Base-by-base conservation (phyloP, 148 eudicot species). In the Rhododendron kiyosumense region DNA sequence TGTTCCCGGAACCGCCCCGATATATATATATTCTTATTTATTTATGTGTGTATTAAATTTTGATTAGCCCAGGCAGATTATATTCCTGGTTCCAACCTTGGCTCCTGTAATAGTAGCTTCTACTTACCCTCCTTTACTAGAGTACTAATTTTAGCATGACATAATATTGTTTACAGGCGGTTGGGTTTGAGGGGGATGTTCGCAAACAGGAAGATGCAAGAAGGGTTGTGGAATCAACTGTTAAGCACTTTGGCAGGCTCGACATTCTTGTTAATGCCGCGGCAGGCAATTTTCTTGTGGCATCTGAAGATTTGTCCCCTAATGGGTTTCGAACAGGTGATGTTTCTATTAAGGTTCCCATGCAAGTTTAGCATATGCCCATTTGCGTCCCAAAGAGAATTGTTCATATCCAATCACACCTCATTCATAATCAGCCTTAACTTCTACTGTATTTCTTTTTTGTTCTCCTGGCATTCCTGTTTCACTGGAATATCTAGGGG, bases 211-310 rank as follows among this genome's bases (percentile, higher is more conserved):
- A 92, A 59, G 98, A 97, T 89, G 97, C 96, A 57, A 92, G 85
- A 86, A 94, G 94, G 86, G 96, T 95, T 57, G 93, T 97, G 78
- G 99, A 97, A 84, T 91, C 92, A 67, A 95, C 99, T 81, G 88
- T 91, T 82, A 92, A 88, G 78, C 95, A 92, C 52, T 97, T 89
- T 90, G 99, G 99, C 73, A 89, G 89, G 87, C 92, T 97, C 45
- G 98, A 97, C 86, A 97, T 97, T 90, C 98, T 97, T 90, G 98
- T 97, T 20, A 97, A 97, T 94, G 99, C 96, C 82, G 99, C 99
- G 67, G 99, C 98, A 84, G 99, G 99, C 82, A 97, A 97, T 90
- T 97, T 97, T 88, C 98, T 95, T 54, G 99, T 86, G 4, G 85
- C 94, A 26, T 89, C 99, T 41, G 99, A 97, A 89, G 98, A 97